These are phyloP conservation scores for Canna indica DNA, from an alignment of 176 grass and related monocot genomes.

Conservation along the genomic window DNA sequence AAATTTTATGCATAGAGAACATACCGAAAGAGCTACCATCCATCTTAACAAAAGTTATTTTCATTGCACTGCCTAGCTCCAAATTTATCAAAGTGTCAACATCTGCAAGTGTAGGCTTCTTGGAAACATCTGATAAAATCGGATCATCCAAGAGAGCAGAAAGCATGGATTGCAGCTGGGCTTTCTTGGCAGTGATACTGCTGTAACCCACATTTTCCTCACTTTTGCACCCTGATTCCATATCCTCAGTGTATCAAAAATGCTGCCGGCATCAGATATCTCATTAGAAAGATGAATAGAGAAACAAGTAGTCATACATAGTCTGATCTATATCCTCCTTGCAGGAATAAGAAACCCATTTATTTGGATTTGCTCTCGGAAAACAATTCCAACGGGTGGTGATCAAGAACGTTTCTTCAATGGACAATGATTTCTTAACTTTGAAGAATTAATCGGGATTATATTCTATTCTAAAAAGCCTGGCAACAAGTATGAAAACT, in stretches of 20 bases:
- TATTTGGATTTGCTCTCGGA: no score
- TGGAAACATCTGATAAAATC: conserved; percentile 49
- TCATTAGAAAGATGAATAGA: no score
- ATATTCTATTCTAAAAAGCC: no score
- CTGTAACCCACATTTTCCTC: conserved; percentile 49
- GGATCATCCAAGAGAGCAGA: conserved; percentile 69
- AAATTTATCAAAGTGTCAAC: conserved; percentile 81
- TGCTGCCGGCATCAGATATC: background rate
- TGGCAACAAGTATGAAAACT: no score
- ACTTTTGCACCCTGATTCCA: conserved; percentile 18
- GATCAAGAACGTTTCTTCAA: no score
- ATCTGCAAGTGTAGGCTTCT: conserved; percentile 50
- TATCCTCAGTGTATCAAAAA: background rate
- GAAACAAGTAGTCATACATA: no score
- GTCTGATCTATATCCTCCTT: background rate
- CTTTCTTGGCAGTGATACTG: conserved; percentile 59
- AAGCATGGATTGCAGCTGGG: conserved; percentile 60
- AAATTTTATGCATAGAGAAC: background rate
- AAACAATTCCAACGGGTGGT: no score
- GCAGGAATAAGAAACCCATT: background rate
- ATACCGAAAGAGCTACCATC: conserved; percentile 64
- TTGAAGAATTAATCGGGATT: no score
- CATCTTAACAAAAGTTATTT: conserved; percentile 50
- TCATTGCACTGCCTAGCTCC: conserved; percentile 78
- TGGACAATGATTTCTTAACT: no score